These are phyloP conservation scores for Podaxis pistillaris DNA, from an alignment of 768 basidiomycete genomes.

Conservation along the genomic window DNA sequence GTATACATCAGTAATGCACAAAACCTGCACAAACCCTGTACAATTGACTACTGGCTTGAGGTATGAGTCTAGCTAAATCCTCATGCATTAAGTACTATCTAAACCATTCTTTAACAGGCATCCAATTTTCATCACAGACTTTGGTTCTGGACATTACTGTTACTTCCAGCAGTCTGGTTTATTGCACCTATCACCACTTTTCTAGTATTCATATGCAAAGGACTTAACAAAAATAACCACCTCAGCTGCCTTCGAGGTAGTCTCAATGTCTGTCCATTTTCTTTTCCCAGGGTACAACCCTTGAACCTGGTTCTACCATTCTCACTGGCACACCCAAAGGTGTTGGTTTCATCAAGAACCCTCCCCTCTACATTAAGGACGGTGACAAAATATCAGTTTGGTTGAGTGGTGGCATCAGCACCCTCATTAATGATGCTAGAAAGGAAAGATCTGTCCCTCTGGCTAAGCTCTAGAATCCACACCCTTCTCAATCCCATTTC, in stretches of 20 bases:
- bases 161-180: neutral
- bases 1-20: neutral
- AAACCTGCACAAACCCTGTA: neutral
- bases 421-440: constrained; percentile 72
- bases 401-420: constrained; percentile 74
- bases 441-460: constrained; percentile 45
- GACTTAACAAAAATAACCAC: no score
- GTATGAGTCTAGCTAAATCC: neutral
- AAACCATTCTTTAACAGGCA: neutral
- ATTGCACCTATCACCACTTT: neutral
- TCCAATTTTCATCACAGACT: neutral
- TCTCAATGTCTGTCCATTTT: constrained; percentile 72
- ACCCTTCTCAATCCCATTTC: neutral
- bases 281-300: constrained; percentile 82
- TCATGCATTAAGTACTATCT: neutral
- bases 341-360: constrained; percentile 75
- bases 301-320: constrained; percentile 81
- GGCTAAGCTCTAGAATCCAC: constrained; percentile 11
- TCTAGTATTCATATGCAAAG: neutral
- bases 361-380: constrained; percentile 65
- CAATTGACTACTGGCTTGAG: neutral
- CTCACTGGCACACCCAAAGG: constrained; percentile 83
- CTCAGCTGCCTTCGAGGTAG: no score
- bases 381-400: constrained; percentile 71
- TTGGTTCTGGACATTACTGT: neutral